A percentile compares a stretch with the other conserved stretches of the same genome.
Evolutionary conservation across 2,329 filamentous ascomycete species (phyloP).

Genomic region (Penicillium sp.): DNA sequence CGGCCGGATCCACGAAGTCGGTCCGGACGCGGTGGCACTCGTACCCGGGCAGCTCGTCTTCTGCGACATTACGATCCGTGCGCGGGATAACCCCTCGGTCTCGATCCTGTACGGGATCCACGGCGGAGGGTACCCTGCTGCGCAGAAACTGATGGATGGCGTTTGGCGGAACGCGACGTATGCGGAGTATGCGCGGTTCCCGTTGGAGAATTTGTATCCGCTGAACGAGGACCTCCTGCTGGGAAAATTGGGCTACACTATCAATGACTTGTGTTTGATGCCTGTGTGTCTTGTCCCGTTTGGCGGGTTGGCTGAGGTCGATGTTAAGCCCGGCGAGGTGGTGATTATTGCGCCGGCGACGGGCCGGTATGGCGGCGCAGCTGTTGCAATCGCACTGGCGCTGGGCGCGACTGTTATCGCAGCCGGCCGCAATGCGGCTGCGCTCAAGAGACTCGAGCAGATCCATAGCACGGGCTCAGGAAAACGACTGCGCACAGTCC

Average conservation of each 20-base stretch:
- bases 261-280: not conserved
- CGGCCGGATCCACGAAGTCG: conserved; percentile 1
- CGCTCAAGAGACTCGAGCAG: not conserved
- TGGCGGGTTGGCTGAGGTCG: not conserved
- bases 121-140: not conserved
- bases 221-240: not conserved
- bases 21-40: not conserved
- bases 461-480: not conserved
- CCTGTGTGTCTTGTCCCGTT: not conserved
- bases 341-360: conserved; percentile 6
- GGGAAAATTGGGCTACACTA: not conserved
- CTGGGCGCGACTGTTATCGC: not conserved
- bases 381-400: not conserved
- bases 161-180: conserved; percentile 12
- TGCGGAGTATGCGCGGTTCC: conserved; percentile 3
- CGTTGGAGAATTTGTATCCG: conserved; percentile 11
- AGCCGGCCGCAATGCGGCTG: not conserved
- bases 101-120: conserved; percentile 2
- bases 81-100: not conserved
- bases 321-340: conserved; percentile 7
- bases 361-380: conserved; percentile 7
- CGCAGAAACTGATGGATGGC: conserved; percentile 10
- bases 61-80: conserved; percentile 6
- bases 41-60: conserved; percentile 5
- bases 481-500: not conserved